A percentile compares a stretch with the other conserved stretches of the same genome.
phyloP scores from a whole-genome alignment of 2,329 filamentous ascomycete species.

The Periconia sp. region DNA sequence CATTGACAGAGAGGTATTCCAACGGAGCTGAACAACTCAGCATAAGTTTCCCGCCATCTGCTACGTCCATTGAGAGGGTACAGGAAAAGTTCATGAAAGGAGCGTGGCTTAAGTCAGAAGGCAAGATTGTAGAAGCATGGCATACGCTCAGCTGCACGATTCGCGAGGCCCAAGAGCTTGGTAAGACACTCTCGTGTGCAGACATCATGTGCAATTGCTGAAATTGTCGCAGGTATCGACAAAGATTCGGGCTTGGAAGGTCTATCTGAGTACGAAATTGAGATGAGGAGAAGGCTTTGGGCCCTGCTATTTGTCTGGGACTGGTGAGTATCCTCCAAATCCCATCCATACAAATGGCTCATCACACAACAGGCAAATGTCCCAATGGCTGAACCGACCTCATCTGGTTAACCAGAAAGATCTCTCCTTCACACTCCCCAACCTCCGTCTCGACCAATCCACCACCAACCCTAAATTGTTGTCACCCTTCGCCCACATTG shows the following conservation, averaged over 20 bases:
- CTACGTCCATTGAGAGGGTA: conserved; percentile 49
- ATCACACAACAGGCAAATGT: conserved; percentile 41
- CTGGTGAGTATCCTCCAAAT: conserved; percentile 39
- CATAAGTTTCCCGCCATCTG: conserved; percentile 46
- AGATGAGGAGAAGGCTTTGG: conserved; percentile 53
- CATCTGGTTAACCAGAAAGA: conserved; percentile 48
- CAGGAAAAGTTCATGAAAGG: conserved; percentile 54
- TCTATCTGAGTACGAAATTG: conserved; percentile 49
- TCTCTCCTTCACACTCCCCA: conserved; percentile 45
- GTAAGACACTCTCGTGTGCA: conserved; percentile 21
- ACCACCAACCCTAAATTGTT: conserved; percentile 40
- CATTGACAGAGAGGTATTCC: conserved; percentile 46
- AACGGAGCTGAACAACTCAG: conserved; percentile 48
- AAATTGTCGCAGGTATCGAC: conserved; percentile 38
- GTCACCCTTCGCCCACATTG: conserved; percentile 49
- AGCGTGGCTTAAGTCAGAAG: conserved; percentile 52
- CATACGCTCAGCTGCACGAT: conserved; percentile 49
- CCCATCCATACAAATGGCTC: not conserved
- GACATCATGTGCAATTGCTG: not conserved
- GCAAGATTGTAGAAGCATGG: conserved; percentile 53
- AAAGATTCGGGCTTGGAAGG: conserved; percentile 39
- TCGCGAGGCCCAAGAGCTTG: conserved; percentile 53
- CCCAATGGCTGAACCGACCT: conserved; percentile 47
- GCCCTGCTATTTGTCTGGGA: conserved; percentile 52
- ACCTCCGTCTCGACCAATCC: conserved; percentile 41